Evolutionary conservation across 352 stramenopile species (phyloP), one percentile per base, ranked within the genome.

Genomic region (Phytopythium boreale): DNA sequence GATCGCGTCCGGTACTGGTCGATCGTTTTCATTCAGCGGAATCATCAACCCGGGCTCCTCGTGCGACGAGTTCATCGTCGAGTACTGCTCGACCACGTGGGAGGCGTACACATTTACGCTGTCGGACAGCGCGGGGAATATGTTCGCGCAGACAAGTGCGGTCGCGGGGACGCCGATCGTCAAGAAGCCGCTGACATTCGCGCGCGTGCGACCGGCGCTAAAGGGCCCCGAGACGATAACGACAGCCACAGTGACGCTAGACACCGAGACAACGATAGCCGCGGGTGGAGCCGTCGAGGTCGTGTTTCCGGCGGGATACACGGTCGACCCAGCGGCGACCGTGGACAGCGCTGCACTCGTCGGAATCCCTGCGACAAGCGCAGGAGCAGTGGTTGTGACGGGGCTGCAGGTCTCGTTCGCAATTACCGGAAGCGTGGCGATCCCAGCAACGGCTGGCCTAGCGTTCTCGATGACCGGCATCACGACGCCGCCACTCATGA

Each of bases 1-100:
- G 22, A 64, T 86, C 7, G 14, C 56, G 0, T 24, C 80, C 27
- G 79, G 80, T 29, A 71, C 64, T 14, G 72, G 67, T n/a, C 70
- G 82, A 0, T 56, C 47, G 12, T 84, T 89, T 52, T 75, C 70
- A 2, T 20, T 92, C 19, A 64, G 69, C 4, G 69, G 69, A 22
- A 67, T 92, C n/a, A 59, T 85, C 27, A 90, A 86, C 56, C 83
- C 81, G 14, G 81, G 83, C 14, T 68, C 65, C 19, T 85, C 76
- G 0, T 92, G 81, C 59, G 67, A 80, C 24, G 22, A 88, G 59
- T 90, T 78, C 56, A 74, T 84, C 26, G 69, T 84, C 12, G 72
- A 86, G 29, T 87, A 87, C 41, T 92, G 79, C 62, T 56, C 70
- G 4, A 53, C 63, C 0, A 53, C 59, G 0, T 87, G 78, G 70